Evolutionary conservation across 2,329 filamentous ascomycete species (phyloP), one percentile per base, ranked within the genome.

Genomic region (Fusarium humuli): DNA sequence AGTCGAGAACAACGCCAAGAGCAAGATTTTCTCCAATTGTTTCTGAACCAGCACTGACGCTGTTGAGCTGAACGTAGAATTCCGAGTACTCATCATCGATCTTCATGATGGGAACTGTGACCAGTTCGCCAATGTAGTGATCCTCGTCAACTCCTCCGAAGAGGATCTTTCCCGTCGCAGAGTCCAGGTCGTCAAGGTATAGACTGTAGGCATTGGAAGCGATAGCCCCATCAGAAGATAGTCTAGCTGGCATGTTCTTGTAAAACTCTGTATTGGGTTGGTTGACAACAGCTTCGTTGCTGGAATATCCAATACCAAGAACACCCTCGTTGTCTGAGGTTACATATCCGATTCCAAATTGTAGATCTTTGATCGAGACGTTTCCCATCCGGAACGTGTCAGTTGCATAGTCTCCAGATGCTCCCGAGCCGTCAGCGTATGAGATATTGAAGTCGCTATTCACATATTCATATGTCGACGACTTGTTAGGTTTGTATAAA

Each of bases 371-470:
- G 32, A 94, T 72, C 2, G 79, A 84, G 30, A 84, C 78, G 23
- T 81, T 82, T 14, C 87, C 89, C 56, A 94, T 83, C 7, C 80
- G 82, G 61, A 97, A 81, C 0, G 85, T 91, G 76, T 98, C 94
- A 7, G 87, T 90, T 4, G 89, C 92, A 78, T 97, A 97, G 79
- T 96, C 92, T 34, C 94, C 94, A 2, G 82, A 78, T 1, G 94
- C 92, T 7, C 90, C 89, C 1, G 92, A 92, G 47, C 92, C 92
- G 79, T 97, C 94, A 42, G 92, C 91, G 72, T 97, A 97, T 2
- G 90, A 90, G 69, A 97, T 97, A 81, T 95, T 94, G 83, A 98
- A 97, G 65, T 89, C 85, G 75, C 87, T 90, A 68, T 89, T 90
- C 57, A 97, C 80, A 76, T 90, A 94, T 34, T 85, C 75, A 79